phyloP scores from a whole-genome alignment of 164 flowering plant species.

The Piper betle region DNA sequence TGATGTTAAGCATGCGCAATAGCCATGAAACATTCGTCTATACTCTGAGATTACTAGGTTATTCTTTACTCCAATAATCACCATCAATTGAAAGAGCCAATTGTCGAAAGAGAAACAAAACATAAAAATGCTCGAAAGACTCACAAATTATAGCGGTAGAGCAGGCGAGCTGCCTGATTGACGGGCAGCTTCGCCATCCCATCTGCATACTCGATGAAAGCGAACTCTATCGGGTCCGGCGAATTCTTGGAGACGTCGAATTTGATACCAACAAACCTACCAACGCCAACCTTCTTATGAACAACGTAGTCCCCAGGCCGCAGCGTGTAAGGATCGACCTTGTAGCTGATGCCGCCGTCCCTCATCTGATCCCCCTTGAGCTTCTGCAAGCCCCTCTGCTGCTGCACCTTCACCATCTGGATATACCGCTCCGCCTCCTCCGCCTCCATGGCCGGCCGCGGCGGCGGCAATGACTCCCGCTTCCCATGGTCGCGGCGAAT shows the following conservation, averaged over 20 bases:
- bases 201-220: constrained; percentile 83
- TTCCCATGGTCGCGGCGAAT: constrained; percentile 47
- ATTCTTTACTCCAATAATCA: no score
- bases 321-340: constrained; percentile 75
- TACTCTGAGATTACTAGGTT: no score
- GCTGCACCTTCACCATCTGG: constrained; percentile 72
- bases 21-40: no score
- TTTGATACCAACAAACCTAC: constrained; percentile 70
- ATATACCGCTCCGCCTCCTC: constrained; percentile 83
- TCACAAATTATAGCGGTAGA: constrained; percentile 84
- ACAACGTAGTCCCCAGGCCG: constrained; percentile 83
- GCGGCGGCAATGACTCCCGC: constrained; percentile 22
- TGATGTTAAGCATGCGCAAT: not conserved
- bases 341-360: constrained; percentile 38
- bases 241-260: constrained; percentile 45
- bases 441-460: constrained; percentile 30
- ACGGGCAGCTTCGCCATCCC: constrained; percentile 96
- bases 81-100: no score
- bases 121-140: constrained; percentile 7
- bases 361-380: constrained; percentile 39
- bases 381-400: constrained; percentile 81
- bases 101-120: not conserved
- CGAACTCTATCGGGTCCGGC: constrained; percentile 49
- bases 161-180: constrained; percentile 75
- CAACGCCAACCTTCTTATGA: constrained; percentile 90